phyloP scores from a whole-genome alignment of 2,329 filamentous ascomycete genomes.

The Phoma sp. region DNA sequence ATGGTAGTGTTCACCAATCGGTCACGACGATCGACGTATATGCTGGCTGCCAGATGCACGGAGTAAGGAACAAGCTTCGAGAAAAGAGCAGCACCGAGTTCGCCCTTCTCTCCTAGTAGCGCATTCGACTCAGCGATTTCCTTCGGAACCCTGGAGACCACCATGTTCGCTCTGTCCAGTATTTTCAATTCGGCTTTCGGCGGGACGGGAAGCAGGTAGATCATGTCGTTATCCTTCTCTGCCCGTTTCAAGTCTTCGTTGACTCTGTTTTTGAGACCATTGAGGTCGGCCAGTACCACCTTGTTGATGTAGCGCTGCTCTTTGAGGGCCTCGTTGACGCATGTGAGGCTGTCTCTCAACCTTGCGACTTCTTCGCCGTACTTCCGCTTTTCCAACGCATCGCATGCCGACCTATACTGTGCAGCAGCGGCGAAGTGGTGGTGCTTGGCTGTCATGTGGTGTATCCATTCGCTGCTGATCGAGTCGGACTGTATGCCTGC shows the following conservation, averaged over 20 bases:
- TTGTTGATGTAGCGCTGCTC: constrained; percentile 85
- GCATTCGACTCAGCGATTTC: constrained; percentile 83
- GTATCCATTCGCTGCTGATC: constrained; percentile 94
- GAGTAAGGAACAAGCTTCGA: constrained; percentile 93
- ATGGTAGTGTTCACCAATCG: constrained; percentile 89
- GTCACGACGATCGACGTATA: constrained; percentile 91
- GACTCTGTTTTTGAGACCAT: constrained; percentile 80
- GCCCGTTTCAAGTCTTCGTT: constrained; percentile 89
- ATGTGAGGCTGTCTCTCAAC: constrained; percentile 79
- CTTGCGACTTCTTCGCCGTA: constrained; percentile 96
- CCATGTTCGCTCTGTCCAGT: constrained; percentile 90
- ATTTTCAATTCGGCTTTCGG: constrained; percentile 86
- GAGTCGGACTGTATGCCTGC: constrained; percentile 87
- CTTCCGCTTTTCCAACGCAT: constrained; percentile 89
- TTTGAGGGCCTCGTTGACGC: constrained; percentile 85
- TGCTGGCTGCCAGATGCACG: constrained; percentile 92
- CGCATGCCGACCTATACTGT: constrained; percentile 88
- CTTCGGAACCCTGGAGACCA: constrained; percentile 76
- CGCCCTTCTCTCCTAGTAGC: constrained; percentile 78
- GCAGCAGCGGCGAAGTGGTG: constrained; percentile 96
- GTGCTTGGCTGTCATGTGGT: constrained; percentile 96
- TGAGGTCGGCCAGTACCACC: constrained; percentile 80
- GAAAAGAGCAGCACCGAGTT: constrained; percentile 86
- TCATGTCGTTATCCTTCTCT: constrained; percentile 95
- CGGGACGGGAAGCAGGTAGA: constrained; percentile 87